Evolutionary conservation across 2,329 filamentous ascomycete species (phyloP).

Genomic region (Verticillium zaregamsianum): DNA sequence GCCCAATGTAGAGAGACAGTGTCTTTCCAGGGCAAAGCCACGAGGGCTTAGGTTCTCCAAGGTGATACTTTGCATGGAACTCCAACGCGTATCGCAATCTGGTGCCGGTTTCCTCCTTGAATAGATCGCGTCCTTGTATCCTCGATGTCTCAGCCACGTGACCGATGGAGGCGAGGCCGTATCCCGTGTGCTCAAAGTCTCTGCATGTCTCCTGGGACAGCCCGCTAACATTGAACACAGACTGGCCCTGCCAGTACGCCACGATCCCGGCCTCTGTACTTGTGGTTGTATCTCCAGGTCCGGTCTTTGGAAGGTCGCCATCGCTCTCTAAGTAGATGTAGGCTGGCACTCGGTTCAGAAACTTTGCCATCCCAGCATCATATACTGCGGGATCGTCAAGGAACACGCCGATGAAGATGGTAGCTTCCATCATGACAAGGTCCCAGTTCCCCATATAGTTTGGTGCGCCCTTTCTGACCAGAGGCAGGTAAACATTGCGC

Average conservation of each 20-base stretch:
- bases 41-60: slow-evolving; percentile 10
- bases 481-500: slow-evolving; percentile 17
- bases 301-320: slow-evolving; percentile 10
- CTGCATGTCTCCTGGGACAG: slow-evolving; percentile 21
- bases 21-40: slow-evolving; percentile 15
- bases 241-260: slow-evolving; percentile 12
- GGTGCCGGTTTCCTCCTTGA: slow-evolving; percentile 13
- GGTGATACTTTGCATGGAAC: slow-evolving; percentile 17
- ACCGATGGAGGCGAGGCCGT: slow-evolving; percentile 18
- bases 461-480: slow-evolving; percentile 11
- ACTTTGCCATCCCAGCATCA: slow-evolving; percentile 15
- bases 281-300: background rate
- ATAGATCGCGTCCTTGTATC: slow-evolving; percentile 21
- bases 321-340: slow-evolving; percentile 17
- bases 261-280: background rate
- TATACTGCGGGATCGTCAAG: slow-evolving; percentile 14
- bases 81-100: slow-evolving; percentile 17
- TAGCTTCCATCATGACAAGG: slow-evolving; percentile 18
- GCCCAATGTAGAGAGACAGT: slow-evolving; percentile 2
- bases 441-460: slow-evolving; percentile 18
- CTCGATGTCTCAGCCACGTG: slow-evolving; percentile 20
- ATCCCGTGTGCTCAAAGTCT: slow-evolving; percentile 21
- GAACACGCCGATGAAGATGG: slow-evolving; percentile 18
- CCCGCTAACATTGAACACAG: slow-evolving; percentile 11
- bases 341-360: slow-evolving; percentile 16